Percentiles rank a stretch among this genome's conserved stretches.
phyloP scores from a whole-genome alignment of 225 moss, liverwort and hornwort species.

The Marchantia polymorpha region DNA sequence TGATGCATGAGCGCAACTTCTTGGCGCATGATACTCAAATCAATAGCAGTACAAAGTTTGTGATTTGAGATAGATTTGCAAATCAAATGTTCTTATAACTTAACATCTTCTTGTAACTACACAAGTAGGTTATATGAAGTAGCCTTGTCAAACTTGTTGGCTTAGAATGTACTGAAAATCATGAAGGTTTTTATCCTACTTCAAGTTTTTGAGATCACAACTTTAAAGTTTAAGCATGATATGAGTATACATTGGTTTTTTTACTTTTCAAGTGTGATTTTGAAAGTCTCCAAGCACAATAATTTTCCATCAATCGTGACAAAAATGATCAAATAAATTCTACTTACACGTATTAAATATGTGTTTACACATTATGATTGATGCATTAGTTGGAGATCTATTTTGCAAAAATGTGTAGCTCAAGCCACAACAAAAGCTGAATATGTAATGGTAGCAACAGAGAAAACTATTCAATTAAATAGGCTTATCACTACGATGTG shows the following conservation, averaged over 20 bases:
- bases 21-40: conserved; percentile 82
- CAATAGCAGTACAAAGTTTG: conserved; percentile 74
- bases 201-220: conserved; percentile 49
- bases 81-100: conserved; percentile 68
- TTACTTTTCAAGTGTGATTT: conserved; percentile 59
- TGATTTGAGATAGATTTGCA: conserved; percentile 88
- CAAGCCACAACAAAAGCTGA: no score
- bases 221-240: conserved; percentile 58
- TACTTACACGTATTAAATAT: no score
- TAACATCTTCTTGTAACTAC: conserved; percentile 80
- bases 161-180: conserved; percentile 74
- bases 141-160: conserved; percentile 82
- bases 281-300: conserved; percentile 67
- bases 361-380: no score
- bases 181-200: conserved; percentile 56
- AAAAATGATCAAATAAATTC: background rate
- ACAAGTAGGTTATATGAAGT: conserved; percentile 86
- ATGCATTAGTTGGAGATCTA: no score
- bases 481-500: no score
- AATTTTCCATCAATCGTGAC: conserved; percentile 65
- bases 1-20: conserved; percentile 85
- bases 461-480: no score
- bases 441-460: no score
- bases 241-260: conserved; percentile 60
- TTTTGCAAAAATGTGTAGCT: no score